Evolutionary conservation across 2,329 filamentous ascomycete genomes (phyloP), one percentile per base, ranked within the genome.

Genomic region (Aspergillus fischeri): DNA sequence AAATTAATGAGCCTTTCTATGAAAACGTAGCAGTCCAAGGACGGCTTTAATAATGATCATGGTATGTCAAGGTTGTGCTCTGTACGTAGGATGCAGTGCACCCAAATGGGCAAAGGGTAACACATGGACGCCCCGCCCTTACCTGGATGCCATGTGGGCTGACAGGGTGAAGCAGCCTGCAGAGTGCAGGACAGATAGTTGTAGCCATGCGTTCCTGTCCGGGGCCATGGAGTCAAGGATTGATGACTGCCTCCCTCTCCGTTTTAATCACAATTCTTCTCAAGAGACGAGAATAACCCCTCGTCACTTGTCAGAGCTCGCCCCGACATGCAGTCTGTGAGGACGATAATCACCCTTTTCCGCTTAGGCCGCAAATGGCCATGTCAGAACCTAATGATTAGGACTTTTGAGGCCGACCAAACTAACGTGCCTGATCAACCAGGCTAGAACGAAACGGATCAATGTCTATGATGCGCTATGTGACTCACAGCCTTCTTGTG

Each of bases 91-190:
- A 42, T 45, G 41, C 41, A 44, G 9, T n/a, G 41, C 10, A n/a
- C 17, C 41, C 17, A 9, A 44, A 10, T 3, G 7, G 42, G 21
- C 27, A n/a, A 32, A 28, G 27, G 47, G 24, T 6, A 24, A 24
- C 49, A 51, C 49, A 51, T 51, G 49, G 44, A 47, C 44, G 21
- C 44, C 44, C 44, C 44, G 21, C 44, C 44, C n/a, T 6, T 14
- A 6, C n/a, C 49, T 21, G 24, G 28, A 21, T n/a, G 49, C 49
- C 49, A 51, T 51, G 49, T 51, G 49, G 49, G 49, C 29, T 51
- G 49, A 38, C 29, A 51, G 49, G 29, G 44, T 47, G 20, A 47
- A 47, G 44, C 20, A 20, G 4, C n/a, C 41, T 20, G 21, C 21
- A 21, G 41, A 21, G 9, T 44, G 21, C 41, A 20, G n/a, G n/a